These are phyloP conservation scores for Tagetes patula DNA, from an alignment of 129 eudicot species.

Conservation along the genomic window DNA sequence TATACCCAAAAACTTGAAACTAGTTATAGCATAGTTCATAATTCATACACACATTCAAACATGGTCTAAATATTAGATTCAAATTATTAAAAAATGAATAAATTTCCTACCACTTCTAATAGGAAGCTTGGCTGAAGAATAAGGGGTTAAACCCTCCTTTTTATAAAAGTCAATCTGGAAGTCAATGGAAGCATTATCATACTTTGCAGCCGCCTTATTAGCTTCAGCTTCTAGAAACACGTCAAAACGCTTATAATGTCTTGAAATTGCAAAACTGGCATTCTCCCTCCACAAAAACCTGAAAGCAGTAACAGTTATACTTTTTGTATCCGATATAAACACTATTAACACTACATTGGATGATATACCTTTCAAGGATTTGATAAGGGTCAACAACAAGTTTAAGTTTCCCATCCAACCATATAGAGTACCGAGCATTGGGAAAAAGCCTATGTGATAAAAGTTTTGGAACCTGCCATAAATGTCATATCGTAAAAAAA, in stretches of 20 bases:
- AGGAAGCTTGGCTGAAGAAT: constrained; percentile 74
- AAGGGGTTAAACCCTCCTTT: constrained; percentile 87
- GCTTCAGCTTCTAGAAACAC: constrained; percentile 90
- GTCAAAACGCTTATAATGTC: constrained; percentile 87
- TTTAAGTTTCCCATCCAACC: constrained; percentile 86
- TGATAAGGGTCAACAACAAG: constrained; percentile 84
- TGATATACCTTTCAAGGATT: constrained; percentile 70
- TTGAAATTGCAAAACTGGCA: constrained; percentile 87
- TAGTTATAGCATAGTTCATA: background rate
- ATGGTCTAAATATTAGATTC: background rate
- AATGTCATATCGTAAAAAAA: background rate
- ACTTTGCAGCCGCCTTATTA: constrained; percentile 80
- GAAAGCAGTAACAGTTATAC: constrained; percentile 8
- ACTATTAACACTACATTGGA: constrained; percentile 16
- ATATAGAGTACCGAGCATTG: constrained; percentile 68
- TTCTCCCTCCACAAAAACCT: constrained; percentile 95
- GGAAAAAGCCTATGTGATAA: constrained; percentile 77
- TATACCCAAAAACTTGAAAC: background rate
- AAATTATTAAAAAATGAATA: background rate
- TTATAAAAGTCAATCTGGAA: constrained; percentile 78
- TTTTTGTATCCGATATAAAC: background rate
- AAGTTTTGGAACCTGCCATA: constrained; percentile 70
- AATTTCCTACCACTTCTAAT: constrained; percentile 70
- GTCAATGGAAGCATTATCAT: constrained; percentile 80
- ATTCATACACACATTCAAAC: background rate